phyloP scores from a whole-genome alignment of 2,329 filamentous ascomycete species.

The Trichoderma harzianum region DNA sequence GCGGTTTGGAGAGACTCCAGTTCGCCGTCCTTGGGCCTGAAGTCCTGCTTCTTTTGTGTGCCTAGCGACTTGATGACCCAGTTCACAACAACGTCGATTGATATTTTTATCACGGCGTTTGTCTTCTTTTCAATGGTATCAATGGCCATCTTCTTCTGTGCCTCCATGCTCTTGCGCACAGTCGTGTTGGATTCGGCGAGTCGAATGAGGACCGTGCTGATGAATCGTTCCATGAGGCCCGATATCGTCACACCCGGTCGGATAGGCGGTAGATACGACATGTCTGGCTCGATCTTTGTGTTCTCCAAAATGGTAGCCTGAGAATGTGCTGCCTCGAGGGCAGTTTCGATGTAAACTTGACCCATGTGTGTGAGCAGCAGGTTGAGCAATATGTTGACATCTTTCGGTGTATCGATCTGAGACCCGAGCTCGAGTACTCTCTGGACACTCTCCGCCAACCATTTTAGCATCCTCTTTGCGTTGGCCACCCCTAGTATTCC shows the following conservation, averaged over 20 bases:
- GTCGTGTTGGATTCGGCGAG: slow-evolving; percentile 87
- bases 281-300: slow-evolving; percentile 79
- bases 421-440: slow-evolving; percentile 87
- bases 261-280: slow-evolving; percentile 75
- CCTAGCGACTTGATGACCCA: slow-evolving; percentile 71
- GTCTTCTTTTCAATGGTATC: slow-evolving; percentile 83
- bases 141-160: slow-evolving; percentile 69
- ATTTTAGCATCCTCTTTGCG: slow-evolving; percentile 97
- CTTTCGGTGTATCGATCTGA: slow-evolving; percentile 85
- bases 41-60: slow-evolving; percentile 83
- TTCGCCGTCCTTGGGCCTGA: slow-evolving; percentile 79
- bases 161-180: slow-evolving; percentile 84
- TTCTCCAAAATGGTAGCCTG: slow-evolving; percentile 73
- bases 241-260: slow-evolving; percentile 83
- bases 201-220: slow-evolving; percentile 83
- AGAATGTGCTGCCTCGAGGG: slow-evolving; percentile 67
- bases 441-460: slow-evolving; percentile 92
- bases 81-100: slow-evolving; percentile 65
- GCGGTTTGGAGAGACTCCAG: slow-evolving; percentile 79
- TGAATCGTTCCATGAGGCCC: slow-evolving; percentile 89
- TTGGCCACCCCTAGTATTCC: slow-evolving; percentile 77
- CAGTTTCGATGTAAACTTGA: slow-evolving; percentile 70
- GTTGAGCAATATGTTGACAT: slow-evolving; percentile 80
- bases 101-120: slow-evolving; percentile 55
- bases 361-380: slow-evolving; percentile 85